Conservation (phyloP, 2,329 filamentous ascomycete species). For the Didymella glomerata region DNA sequence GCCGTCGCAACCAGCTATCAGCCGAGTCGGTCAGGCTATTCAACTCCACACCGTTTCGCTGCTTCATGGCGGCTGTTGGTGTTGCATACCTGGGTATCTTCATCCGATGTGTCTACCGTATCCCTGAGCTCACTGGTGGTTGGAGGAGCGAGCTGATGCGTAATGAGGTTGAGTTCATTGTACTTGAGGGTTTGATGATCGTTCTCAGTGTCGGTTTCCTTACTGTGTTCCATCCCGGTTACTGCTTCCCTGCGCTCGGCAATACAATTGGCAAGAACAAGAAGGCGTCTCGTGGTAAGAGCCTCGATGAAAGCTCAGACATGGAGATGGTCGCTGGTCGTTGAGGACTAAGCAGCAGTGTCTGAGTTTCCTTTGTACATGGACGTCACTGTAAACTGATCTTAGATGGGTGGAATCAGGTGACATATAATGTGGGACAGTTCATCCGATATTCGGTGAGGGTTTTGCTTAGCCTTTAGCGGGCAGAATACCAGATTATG, state of each 20-base stretch:
- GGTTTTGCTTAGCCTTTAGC: not conserved
- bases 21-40: slow-evolving; percentile 31
- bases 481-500: not conserved
- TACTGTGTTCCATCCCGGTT: slow-evolving; percentile 59
- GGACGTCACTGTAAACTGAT: not conserved
- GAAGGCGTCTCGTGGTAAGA: slow-evolving; percentile 24
- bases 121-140: slow-evolving; percentile 59
- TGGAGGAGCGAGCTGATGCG: slow-evolving; percentile 58
- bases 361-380: not conserved
- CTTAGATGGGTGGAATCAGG: not conserved
- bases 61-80: slow-evolving; percentile 46
- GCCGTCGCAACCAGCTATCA: slow-evolving; percentile 37
- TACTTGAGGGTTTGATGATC: slow-evolving; percentile 64
- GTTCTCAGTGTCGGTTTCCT: slow-evolving; percentile 55
- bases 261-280: slow-evolving; percentile 31
- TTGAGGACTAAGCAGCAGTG: not conserved
- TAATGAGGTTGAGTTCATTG: slow-evolving; percentile 59
- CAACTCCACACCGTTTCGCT: slow-evolving; percentile 38
- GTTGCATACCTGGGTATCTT: slow-evolving; percentile 57
- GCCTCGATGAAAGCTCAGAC: slow-evolving; percentile 28
- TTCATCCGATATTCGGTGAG: not conserved
- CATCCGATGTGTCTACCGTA: slow-evolving; percentile 59
- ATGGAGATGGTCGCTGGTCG: slow-evolving; percentile 26
- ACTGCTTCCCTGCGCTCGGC: slow-evolving; percentile 48
- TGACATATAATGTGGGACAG: not conserved